Evolutionary conservation across 78 protist genomes (phyloP).

Genomic region (Bodo saltans): DNA sequence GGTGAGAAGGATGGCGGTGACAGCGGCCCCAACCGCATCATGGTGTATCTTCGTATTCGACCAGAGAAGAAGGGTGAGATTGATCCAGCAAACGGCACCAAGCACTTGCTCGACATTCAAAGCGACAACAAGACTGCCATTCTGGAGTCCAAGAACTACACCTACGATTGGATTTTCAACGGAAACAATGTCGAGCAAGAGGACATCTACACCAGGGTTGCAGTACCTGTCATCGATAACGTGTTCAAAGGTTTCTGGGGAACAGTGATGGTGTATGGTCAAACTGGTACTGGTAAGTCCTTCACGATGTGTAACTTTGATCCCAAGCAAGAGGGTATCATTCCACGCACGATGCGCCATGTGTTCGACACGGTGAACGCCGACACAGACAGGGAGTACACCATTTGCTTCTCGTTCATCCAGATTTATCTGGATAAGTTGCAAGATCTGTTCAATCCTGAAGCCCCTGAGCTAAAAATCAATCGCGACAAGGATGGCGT

Average conservation of each 20-base stretch:
- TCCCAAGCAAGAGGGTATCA: slow-evolving; percentile 9
- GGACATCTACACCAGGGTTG: slow-evolving; percentile 3
- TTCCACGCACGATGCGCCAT: neutral
- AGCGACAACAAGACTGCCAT: neutral
- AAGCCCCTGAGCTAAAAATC: neutral
- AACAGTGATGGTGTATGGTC: slow-evolving; percentile 20
- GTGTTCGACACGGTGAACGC: neutral
- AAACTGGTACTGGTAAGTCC: slow-evolving; percentile 37
- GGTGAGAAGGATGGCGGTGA: no score
- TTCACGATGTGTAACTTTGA: slow-evolving; percentile 12
- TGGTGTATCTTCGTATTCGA: neutral
- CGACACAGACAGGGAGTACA: slow-evolving; percentile 17
- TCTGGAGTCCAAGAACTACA: neutral
- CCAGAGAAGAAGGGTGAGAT: neutral
- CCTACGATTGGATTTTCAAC: slow-evolving; percentile 12
- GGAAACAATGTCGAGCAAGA: neutral
- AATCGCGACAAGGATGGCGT: neutral
- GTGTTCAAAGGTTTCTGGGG: slow-evolving; percentile 26
- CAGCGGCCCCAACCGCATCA: neutral
- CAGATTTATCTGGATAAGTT: slow-evolving; percentile 30
- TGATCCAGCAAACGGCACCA: neutral
- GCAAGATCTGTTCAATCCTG: slow-evolving; percentile 10
- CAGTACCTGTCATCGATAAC: slow-evolving; percentile 11
- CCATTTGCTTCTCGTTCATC: neutral
- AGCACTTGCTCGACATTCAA: neutral